A percentile compares a stretch with the other conserved stretches of the same genome.
Evolutionary conservation across 441 rosid genomes (phyloP).

Genomic region (Arabidopsis lyrata): DNA sequence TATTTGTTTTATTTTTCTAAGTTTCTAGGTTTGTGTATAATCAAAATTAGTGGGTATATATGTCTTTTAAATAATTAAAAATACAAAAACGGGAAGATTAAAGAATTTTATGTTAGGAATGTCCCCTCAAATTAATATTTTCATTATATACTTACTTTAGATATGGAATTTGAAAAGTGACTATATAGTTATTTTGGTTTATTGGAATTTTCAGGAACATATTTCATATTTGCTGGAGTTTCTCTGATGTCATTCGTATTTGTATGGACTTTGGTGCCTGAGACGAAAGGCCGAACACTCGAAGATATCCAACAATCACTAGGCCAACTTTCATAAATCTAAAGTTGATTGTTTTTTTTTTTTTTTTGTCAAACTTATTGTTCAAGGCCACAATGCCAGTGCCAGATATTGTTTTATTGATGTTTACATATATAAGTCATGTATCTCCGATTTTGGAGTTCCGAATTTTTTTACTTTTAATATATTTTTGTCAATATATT

Average conservation of each 20-base stretch:
- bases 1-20: too few relatives aligned
- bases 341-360: neutral
- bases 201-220: slow-evolving; percentile 32
- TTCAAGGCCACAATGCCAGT: too few relatives aligned
- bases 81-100: too few relatives aligned
- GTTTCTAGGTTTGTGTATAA: too few relatives aligned
- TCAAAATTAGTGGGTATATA: too few relatives aligned
- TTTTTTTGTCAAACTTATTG: too few relatives aligned
- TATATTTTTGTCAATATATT: too few relatives aligned
- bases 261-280: slow-evolving; percentile 42
- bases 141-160: neutral
- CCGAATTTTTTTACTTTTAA: too few relatives aligned
- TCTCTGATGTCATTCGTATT: slow-evolving; percentile 27
- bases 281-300: slow-evolving; percentile 45
- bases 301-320: slow-evolving; percentile 46
- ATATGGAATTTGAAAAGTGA: neutral
- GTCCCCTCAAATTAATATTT: neutral
- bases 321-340: neutral
- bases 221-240: slow-evolving; percentile 37
- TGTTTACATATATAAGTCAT: too few relatives aligned
- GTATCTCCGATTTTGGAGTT: too few relatives aligned
- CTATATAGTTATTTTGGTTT: neutral
- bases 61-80: too few relatives aligned
- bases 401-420: too few relatives aligned
- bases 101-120: neutral